Conservation (phyloP, 768 basidiomycete species). For the Pleurotus djamor region DNA sequence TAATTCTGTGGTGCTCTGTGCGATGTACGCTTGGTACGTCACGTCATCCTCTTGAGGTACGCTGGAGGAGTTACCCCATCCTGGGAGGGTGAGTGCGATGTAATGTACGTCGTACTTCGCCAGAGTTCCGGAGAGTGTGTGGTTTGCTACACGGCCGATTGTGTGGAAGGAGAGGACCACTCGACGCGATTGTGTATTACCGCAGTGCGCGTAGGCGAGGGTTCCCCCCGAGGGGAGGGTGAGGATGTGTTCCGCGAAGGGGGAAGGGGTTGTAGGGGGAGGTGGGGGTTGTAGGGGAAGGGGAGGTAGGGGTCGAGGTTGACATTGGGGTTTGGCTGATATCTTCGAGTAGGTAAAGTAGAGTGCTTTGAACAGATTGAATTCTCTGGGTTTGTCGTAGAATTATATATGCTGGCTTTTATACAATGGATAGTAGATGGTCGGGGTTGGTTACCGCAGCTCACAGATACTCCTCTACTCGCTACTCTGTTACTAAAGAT, state of each 20-base stretch:
- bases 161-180: slow-evolving; percentile 41
- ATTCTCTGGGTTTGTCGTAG: no score
- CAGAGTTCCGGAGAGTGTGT: slow-evolving; percentile 16
- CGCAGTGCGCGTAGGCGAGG: slow-evolving; percentile 36
- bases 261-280: no score
- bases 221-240: slow-evolving; percentile 28
- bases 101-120: slow-evolving; percentile 25
- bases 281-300: no score
- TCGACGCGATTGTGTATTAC: slow-evolving; percentile 29
- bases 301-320: no score
- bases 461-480: no score
- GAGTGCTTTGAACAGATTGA: no score
- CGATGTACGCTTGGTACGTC: slow-evolving; percentile 30
- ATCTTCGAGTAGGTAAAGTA: no score
- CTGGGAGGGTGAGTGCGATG: slow-evolving; percentile 42
- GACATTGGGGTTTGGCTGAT: no score
- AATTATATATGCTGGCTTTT: no score
- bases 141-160: slow-evolving; percentile 23
- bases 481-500: no score
- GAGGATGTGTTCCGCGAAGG: slow-evolving; percentile 14
- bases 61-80: slow-evolving; percentile 46
- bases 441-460: no score
- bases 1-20: slow-evolving; percentile 34
- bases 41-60: slow-evolving; percentile 8
- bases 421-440: no score